Base-by-base conservation (phyloP, 805 yeast species). In the Zygoascus flipseniorum region DNA sequence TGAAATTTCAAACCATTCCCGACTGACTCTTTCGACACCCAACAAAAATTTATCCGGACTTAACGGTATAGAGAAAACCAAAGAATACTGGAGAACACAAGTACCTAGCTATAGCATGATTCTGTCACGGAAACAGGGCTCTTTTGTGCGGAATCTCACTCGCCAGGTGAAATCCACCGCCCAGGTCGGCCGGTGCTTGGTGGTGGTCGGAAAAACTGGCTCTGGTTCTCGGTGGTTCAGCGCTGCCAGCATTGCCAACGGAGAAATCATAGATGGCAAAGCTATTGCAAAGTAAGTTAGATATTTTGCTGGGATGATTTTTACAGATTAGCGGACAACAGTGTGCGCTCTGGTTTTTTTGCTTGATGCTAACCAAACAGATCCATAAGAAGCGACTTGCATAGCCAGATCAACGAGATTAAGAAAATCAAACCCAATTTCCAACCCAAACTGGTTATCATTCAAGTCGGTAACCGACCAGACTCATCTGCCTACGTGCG, bases 401-500 rank as follows among this genome's bases (percentile, higher is more conserved):
- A 58, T 28, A 37, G 57, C n/a, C 63, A 62, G 47, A 60, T 62
- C 52, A 31, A 48, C 39, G 50, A 58, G 49, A 55, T 59, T 52
- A 58, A 58, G 52, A 26, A 42, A 11, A 19, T 19, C 28, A 35
- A 49, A 41, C 57, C 59, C 10, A 31, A 28, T 14, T 88, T 88
- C 72, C 72, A 76, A 56, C 97, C 98, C 8, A 76, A 78, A 52
- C 75, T 92, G 64, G 82, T 88, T 41, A 90, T 92, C 60, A 76
- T 92, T 56, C 98, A 92, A 71, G 95, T 93, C 42, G 97, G 97
- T 44, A 76, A 76, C 48, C 77, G 97, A 59, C 95, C 95, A 13
- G 99, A 92, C 68, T 89, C 97, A 1, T 80, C 89, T 11, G 87
- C 96, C 8, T 92, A 92, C 70, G 97, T 92, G 52, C 80, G 85